phyloP scores from a whole-genome alignment of 2,329 filamentous ascomycete genomes.

The Ascochyta viciae-villosae region DNA sequence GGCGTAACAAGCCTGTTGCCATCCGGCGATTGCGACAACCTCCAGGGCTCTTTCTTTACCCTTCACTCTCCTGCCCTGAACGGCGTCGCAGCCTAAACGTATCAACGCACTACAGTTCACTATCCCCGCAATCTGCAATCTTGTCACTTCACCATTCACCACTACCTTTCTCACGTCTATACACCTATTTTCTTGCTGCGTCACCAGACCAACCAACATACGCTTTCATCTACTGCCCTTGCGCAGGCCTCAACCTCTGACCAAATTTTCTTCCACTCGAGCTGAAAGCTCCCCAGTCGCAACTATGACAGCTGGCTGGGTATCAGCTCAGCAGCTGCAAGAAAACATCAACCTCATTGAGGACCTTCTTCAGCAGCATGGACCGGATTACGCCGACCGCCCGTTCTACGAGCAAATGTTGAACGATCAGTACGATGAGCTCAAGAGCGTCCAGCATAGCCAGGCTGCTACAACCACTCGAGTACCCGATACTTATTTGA shows the following conservation, averaged over 20 bases:
- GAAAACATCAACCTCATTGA: conserved; percentile 12
- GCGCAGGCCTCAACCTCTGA: not conserved
- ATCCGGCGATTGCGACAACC: not conserved
- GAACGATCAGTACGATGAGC: conserved; percentile 8
- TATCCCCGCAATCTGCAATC: not conserved
- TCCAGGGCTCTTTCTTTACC: conserved; percentile 1
- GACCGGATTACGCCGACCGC: conserved; percentile 3
- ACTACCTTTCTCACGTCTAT: not conserved
- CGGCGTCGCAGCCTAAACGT: conserved; percentile 6
- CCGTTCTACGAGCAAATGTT: conserved; percentile 15
- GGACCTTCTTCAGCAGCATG: conserved; percentile 7
- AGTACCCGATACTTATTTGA: not conserved
- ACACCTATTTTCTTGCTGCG: not conserved
- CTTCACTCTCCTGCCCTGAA: conserved; percentile 7
- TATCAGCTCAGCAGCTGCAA: conserved; percentile 7
- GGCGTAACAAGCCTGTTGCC: conserved; percentile 1
- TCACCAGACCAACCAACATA: not conserved
- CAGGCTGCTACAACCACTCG: not conserved
- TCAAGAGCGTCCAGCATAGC: not conserved
- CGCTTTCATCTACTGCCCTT: not conserved
- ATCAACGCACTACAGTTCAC: conserved; percentile 1
- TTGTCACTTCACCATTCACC: conserved; percentile 4
- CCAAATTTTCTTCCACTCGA: not conserved
- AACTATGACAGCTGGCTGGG: conserved; percentile 3
- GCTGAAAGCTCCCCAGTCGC: not conserved